Base-by-base conservation (phyloP, 2,329 filamentous ascomycete genomes). In the Ascochyta koolunga region DNA sequence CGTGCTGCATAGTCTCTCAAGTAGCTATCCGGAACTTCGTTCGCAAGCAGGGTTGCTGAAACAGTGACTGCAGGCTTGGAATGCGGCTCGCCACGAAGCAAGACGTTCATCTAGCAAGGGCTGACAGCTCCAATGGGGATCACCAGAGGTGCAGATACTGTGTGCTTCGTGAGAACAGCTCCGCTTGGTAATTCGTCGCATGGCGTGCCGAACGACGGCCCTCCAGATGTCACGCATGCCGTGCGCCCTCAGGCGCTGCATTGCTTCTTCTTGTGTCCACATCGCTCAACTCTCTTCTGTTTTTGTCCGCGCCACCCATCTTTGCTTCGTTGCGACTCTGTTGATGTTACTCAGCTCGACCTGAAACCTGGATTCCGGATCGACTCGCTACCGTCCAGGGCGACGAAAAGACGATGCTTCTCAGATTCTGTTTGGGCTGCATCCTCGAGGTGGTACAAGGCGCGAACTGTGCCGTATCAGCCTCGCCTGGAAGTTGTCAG, bases 311-410 rank as follows among this genome's bases (percentile, higher is more conserved):
- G 47, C 47, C 51, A 50, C 51, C 54, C 37, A 22, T 50, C 41
- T 15, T 46, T 57, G 51, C 51, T 62, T 60, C 51, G 49, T 59
- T 58, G 44, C 50, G 55, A 61, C 47, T 60, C 55, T 61, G 56
- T 48, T 59, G 42, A 67, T 53, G 66, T 71, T 64, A 68, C 60
- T 62, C 56, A 61, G 49, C 55, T 64, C 56, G 64, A 66, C 65
- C 70, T 65, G 50, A 57, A 62, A 70, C 70, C 71, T 61, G 69
- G 70, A 59, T 58, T 52, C 48, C 54, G 71, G 69, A 66, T 62
- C 54, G 22, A 46, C 43, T 63, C 58, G 59, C 60, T 56, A 61
- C 56, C 53, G 22, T 50, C n/a, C 39, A 52, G 35, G 52, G 51
- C 56, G 56, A 50, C 51, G 50, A 42, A 56, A 53, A 59, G 33